Base-by-base conservation (phyloP, 2,329 filamentous ascomycete species). In the Xylaria sp. region DNA sequence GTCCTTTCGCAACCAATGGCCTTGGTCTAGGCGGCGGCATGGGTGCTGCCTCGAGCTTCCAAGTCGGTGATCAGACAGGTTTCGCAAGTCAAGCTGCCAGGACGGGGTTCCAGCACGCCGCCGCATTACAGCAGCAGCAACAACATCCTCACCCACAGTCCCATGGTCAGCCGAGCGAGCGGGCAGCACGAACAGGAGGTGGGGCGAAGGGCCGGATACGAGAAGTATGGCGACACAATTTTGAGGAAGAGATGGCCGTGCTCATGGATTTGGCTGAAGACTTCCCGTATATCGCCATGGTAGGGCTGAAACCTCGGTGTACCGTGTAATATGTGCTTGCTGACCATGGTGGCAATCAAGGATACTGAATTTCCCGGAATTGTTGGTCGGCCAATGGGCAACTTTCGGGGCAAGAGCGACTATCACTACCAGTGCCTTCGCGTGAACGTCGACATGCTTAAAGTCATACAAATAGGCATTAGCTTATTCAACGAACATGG, bases 281-380 rank as follows among this genome's bases (percentile, higher is more conserved):
- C 76, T 98, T 97, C 80, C 93, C 94, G 50, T 98, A 97, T 79
- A 95, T 99, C 81, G 95, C 94, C 75, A 98, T 99, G 96, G 94
- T 97, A 84, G 84, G 91, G 64, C 48, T 55, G 24, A 24, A 57
- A 55, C 39, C 65, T 73, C 64, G 50, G 53, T 19, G 27, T 59
- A 32, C 36, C 54, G 45, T 36, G 39, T 67, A 32, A 58, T 32
- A 27, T 61, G 57, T 54, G 45, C 62, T 61, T 69, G 67, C 74
- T 76, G 69, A 76, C 71, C 34, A 56, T 45, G 56, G 50, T 27
- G 59, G 69, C 63, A 64, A 71, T 66, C 60, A 78, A 97, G 94
- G 96, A 99, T 79, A 98, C 96, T 27, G 95, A 98, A 79, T 99
- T 99, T 75, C 96, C 96, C n/a, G 96, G 96, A 65, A 94, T 99